These are phyloP conservation scores for Aspergillus hortae DNA, from an alignment of 2,329 filamentous ascomycete species.

Conservation along the genomic window DNA sequence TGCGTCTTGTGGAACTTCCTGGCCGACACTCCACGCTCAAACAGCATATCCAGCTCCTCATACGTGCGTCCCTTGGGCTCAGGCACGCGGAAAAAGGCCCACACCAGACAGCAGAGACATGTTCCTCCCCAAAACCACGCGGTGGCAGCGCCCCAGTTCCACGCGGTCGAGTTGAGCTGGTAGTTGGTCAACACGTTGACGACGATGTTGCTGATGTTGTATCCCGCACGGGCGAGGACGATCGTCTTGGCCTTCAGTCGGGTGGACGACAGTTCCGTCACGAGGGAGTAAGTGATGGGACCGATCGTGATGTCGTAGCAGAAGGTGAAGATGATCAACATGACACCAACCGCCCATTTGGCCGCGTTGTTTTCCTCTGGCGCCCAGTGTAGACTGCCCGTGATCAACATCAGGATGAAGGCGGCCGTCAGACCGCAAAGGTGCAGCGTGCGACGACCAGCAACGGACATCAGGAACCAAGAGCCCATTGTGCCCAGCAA, in stretches of 20 bases:
- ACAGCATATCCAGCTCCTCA: constrained; percentile 35
- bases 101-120: constrained; percentile 32
- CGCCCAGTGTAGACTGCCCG: constrained; percentile 23
- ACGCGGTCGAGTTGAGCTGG: constrained; percentile 22
- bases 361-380: constrained; percentile 24
- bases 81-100: constrained; percentile 41
- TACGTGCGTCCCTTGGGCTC: constrained; percentile 30
- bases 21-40: constrained; percentile 37
- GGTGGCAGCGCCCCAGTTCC: constrained; percentile 36
- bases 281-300: constrained; percentile 51
- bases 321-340: constrained; percentile 53
- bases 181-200: constrained; percentile 61
- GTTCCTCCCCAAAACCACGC: constrained; percentile 44
- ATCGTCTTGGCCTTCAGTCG: constrained; percentile 55
- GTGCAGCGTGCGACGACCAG: constrained; percentile 42
- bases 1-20: constrained; percentile 35
- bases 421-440: constrained; percentile 26
- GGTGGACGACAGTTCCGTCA: constrained; percentile 54
- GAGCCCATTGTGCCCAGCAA: constrained; percentile 50
- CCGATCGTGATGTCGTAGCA: constrained; percentile 55
- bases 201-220: constrained; percentile 49
- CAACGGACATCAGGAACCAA: constrained; percentile 44
- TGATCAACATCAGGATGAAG: constrained; percentile 24
- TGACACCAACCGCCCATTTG: constrained; percentile 41
- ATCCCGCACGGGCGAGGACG: constrained; percentile 49